A percentile compares a stretch with the other conserved stretches of the same genome.
Conservation (phyloP, 345 rosid species). For the Eucalyptus melliodora region DNA sequence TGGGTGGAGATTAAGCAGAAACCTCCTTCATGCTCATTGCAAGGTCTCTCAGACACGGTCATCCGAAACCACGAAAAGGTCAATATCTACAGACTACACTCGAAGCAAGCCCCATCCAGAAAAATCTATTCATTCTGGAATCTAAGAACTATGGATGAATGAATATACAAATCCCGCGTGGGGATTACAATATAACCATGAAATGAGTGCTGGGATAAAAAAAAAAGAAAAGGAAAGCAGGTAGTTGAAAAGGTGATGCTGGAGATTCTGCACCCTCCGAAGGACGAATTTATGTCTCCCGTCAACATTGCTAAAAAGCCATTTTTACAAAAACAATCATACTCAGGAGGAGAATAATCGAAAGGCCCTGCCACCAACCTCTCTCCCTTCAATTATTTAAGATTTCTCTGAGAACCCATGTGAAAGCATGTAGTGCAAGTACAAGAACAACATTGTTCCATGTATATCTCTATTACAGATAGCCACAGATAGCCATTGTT, state of each 20-base stretch:
- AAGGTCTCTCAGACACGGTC: background rate
- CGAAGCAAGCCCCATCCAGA: background rate
- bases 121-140: background rate
- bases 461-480: background rate
- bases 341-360: background rate
- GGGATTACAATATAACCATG: background rate
- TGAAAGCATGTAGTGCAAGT: conserved; percentile 1
- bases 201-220: background rate
- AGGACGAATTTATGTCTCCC: background rate
- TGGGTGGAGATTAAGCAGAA: background rate
- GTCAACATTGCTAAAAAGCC: background rate
- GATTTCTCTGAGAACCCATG: conserved; percentile 8
- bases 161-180: background rate
- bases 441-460: background rate
- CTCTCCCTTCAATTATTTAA: background rate
- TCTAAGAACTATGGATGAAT: background rate
- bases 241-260: background rate
- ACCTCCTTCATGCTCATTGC: background rate
- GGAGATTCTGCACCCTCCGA: background rate
- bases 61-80: background rate
- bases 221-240: background rate
- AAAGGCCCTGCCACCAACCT: background rate
- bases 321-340: background rate
- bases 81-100: background rate
- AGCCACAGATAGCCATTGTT: background rate